Percentiles rank a stretch among this genome's conserved stretches.
Conservation (phyloP, 768 basidiomycete genomes). For the Boletus patriciae region DNA sequence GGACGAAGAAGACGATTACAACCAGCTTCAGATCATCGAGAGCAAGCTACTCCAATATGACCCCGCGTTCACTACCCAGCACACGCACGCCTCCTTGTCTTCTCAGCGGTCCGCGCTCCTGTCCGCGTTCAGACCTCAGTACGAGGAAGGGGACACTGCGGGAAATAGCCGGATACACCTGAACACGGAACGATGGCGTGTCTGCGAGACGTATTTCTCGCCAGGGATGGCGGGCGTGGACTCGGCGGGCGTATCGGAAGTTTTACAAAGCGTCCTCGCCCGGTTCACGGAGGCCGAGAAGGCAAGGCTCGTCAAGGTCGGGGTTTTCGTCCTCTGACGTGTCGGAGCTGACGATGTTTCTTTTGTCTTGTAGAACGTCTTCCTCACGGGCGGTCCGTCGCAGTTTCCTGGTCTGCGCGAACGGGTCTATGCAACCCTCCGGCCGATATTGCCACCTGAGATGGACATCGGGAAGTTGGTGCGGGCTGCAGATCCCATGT, state of each 20-base stretch:
- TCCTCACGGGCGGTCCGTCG: conserved; percentile 83
- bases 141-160: conserved; percentile 70
- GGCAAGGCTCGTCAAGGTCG: conserved; percentile 71
- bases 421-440: conserved; percentile 70
- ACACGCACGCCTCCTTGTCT: conserved; percentile 79
- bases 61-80: conserved; percentile 74
- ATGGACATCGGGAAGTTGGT: conserved; percentile 61
- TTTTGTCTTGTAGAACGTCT: conserved; percentile 86
- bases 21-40: conserved; percentile 72
- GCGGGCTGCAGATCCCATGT: conserved; percentile 59
- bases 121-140: conserved; percentile 79
- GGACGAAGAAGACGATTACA: conserved; percentile 86
- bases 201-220: conserved; percentile 90
- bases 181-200: conserved; percentile 86
- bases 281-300: conserved; percentile 70
- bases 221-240: conserved; percentile 95
- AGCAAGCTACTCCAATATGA: conserved; percentile 79
- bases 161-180: conserved; percentile 81
- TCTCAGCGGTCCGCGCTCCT: conserved; percentile 82
- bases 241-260: conserved; percentile 91
- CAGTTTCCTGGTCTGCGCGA: conserved; percentile 66
- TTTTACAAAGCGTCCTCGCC: conserved; percentile 79
- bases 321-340: conserved; percentile 7
- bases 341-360: not conserved
- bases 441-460: conserved; percentile 82